A percentile compares a stretch with the other conserved stretches of the same genome.
Evolutionary conservation across 2,329 filamentous ascomycete genomes (phyloP).

Genomic region (Venturia effusa): DNA sequence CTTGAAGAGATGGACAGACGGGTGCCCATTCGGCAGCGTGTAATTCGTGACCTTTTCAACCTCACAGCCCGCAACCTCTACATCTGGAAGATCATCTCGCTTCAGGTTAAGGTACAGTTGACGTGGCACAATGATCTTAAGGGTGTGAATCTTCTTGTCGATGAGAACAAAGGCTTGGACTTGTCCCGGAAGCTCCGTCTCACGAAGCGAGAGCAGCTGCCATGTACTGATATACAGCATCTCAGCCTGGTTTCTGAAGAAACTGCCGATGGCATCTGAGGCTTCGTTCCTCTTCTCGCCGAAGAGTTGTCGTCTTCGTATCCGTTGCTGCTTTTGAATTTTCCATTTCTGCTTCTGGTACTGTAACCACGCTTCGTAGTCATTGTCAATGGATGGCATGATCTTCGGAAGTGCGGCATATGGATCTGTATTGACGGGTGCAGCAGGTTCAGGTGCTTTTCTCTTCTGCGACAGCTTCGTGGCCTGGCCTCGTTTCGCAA

Average conservation of each 20-base stretch:
- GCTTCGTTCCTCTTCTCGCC: constrained; percentile 63
- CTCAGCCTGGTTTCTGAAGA: constrained; percentile 89
- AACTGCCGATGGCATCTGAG: constrained; percentile 51
- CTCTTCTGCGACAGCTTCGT: constrained; percentile 38
- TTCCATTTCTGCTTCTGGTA: constrained; percentile 99
- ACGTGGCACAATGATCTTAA: constrained; percentile 82
- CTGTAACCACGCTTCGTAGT: constrained; percentile 78
- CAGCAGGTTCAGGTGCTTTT: constrained; percentile 33
- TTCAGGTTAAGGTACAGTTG: constrained; percentile 90
- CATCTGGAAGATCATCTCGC: constrained; percentile 73
- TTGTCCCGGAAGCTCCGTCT: constrained; percentile 74
- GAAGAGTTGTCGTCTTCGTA: constrained; percentile 80
- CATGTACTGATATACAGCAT: constrained; percentile 83
- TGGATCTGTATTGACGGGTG: constrained; percentile 57
- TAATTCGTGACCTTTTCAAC: constrained; percentile 91
- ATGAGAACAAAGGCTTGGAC: constrained; percentile 86
- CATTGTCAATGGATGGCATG: constrained; percentile 75
- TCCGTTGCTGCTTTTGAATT: constrained; percentile 82
- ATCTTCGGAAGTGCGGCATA: constrained; percentile 70
- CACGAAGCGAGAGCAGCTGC: constrained; percentile 82
- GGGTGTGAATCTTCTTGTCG: constrained; percentile 76
- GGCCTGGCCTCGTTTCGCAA: constrained; percentile 40
- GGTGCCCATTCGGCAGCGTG: constrained; percentile 88
- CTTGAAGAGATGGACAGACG: constrained; percentile 89
- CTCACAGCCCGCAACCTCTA: constrained; percentile 73